phyloP scores from a whole-genome alignment of 805 yeast species.

The Candida maltosa region DNA sequence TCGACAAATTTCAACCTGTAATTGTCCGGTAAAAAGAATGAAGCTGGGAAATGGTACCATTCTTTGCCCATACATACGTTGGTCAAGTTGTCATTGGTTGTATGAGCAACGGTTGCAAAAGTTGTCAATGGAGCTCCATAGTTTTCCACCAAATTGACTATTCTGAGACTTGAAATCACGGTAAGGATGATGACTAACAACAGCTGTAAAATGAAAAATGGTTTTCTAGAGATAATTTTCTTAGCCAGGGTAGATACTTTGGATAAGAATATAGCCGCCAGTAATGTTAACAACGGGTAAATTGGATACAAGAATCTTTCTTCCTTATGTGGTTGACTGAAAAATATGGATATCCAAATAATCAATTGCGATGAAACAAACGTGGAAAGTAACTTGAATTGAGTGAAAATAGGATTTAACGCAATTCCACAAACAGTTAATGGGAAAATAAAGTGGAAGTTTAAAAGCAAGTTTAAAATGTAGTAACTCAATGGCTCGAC shows the following conservation, averaged over 20 bases:
- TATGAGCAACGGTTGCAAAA: conserved; percentile 33
- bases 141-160: conserved; percentile 57
- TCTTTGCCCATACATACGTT: conserved; percentile 90
- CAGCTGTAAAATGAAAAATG: no score
- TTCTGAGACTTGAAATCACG: conserved; percentile 42
- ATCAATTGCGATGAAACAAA: conserved; percentile 44
- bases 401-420: conserved; percentile 15
- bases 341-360: conserved; percentile 68
- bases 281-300: conserved; percentile 64
- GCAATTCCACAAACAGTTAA: conserved; percentile 41
- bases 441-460: conserved; percentile 59
- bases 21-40: conserved; percentile 70
- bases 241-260: conserved; percentile 9
- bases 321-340: conserved; percentile 84
- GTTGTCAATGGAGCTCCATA: conserved; percentile 72
- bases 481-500: conserved; percentile 78
- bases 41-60: conserved; percentile 91
- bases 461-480: conserved; percentile 61
- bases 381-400: conserved; percentile 10
- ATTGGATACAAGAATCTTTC: conserved; percentile 88
- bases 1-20: conserved; percentile 64
- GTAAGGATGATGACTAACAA: conserved; percentile 4
- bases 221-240: not conserved
- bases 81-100: not conserved
- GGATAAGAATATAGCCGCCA: conserved; percentile 52